These are phyloP conservation scores for Trapa incisa DNA, from an alignment of 345 rosid genomes.

Conservation along the genomic window DNA sequence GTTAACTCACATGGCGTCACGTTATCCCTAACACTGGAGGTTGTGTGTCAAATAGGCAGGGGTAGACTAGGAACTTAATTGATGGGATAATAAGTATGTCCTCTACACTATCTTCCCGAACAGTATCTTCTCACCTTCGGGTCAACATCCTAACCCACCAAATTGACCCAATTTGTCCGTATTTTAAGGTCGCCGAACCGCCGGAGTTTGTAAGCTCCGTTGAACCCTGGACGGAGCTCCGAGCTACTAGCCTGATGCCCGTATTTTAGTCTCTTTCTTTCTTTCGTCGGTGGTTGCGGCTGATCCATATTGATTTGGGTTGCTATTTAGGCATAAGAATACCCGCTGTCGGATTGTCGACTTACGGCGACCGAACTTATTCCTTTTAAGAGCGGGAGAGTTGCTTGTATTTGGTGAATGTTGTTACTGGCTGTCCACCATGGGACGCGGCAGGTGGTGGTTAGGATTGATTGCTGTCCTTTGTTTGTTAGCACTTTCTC, in stretches of 20 bases:
- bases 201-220: neutral
- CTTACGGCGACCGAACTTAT: neutral
- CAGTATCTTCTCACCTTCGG: neutral
- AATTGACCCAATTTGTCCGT: neutral
- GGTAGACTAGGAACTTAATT: neutral
- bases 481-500: slow-evolving; percentile 8
- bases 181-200: neutral
- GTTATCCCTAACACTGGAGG: neutral
- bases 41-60: neutral
- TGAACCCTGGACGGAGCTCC: neutral
- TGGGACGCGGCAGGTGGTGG: slow-evolving; percentile 7
- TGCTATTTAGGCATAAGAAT: neutral
- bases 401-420: neutral
- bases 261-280: neutral
- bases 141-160: neutral
- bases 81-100: neutral
- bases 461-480: slow-evolving; percentile 3
- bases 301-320: neutral
- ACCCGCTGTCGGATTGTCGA: neutral
- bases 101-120: neutral
- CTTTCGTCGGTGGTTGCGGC: neutral
- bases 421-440: neutral
- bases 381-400: neutral
- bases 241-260: neutral
- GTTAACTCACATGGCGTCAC: neutral